A percentile compares a stretch with the other conserved stretches of the same genome.
These are phyloP conservation scores for Penicillium egyptiacum DNA, from an alignment of 495 filamentous ascomycete genomes.

Conservation along the genomic window DNA sequence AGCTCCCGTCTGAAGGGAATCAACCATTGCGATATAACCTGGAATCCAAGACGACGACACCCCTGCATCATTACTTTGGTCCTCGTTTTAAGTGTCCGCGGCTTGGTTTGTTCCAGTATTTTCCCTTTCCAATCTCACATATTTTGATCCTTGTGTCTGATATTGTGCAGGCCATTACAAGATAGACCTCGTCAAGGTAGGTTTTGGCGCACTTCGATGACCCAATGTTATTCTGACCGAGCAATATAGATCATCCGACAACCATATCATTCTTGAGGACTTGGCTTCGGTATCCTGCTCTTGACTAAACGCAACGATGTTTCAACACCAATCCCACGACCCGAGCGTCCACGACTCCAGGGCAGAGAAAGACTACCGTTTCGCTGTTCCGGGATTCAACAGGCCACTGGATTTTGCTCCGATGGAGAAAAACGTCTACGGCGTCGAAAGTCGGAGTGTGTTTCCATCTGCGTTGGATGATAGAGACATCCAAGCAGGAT, in stretches of 20 bases:
- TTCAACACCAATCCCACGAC: conserved; percentile 20
- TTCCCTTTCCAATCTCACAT: neutral
- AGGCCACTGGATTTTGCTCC: conserved; percentile 40
- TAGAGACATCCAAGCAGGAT: conserved; percentile 36
- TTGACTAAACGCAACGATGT: conserved; percentile 18
- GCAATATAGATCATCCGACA: neutral
- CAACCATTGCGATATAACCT: neutral
- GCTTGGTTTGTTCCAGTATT: neutral
- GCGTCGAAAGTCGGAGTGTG: conserved; percentile 28
- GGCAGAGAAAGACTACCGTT: conserved; percentile 17
- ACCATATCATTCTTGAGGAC: neutral
- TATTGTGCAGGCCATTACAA: neutral
- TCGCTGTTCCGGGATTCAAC: conserved; percentile 43
- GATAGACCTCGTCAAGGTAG: neutral
- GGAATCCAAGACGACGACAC: conserved; percentile 19
- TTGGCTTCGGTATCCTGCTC: neutral
- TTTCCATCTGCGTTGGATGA: conserved; percentile 36
- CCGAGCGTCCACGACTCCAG: conserved; percentile 1
- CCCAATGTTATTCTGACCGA: neutral
- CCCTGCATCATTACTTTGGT: conserved; percentile 21
- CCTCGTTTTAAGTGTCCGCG: neutral
- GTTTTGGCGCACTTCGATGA: neutral
- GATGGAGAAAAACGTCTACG: conserved; percentile 33
- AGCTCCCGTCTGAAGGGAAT: neutral
- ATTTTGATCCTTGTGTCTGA: neutral